Conservation (phyloP, 1,284 basidiomycete species). For the Rhodotorula mucilaginosa region DNA sequence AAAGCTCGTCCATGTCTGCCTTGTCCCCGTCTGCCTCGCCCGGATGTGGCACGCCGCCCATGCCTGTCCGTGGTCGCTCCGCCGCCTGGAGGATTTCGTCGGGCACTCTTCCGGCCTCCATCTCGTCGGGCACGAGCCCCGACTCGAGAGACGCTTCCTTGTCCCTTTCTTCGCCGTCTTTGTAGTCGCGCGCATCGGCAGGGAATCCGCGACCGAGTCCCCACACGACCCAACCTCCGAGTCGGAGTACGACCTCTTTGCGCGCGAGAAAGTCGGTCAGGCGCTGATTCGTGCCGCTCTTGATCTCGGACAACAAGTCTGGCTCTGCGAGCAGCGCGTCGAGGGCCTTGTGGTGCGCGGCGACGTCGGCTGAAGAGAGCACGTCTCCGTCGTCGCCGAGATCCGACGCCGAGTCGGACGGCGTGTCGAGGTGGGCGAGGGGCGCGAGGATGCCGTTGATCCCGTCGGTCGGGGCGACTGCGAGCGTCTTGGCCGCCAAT, state of each 20-base stretch:
- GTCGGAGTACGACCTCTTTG: slow-evolving; percentile 27
- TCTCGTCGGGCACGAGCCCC: slow-evolving; percentile 31
- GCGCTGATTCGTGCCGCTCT: slow-evolving; percentile 32
- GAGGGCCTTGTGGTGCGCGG: slow-evolving; percentile 24
- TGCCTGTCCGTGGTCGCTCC: slow-evolving; percentile 23
- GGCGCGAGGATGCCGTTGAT: slow-evolving; percentile 32
- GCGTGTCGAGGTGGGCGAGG: slow-evolving; percentile 15
- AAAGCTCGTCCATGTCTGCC: slow-evolving; percentile 22
- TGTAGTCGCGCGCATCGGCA: background rate
- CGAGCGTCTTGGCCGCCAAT: slow-evolving; percentile 28
- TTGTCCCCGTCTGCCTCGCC: slow-evolving; percentile 23
- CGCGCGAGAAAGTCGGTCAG: slow-evolving; percentile 37
- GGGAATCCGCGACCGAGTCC: slow-evolving; percentile 30
- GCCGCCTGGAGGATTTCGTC: slow-evolving; percentile 29
- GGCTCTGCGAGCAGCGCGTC: slow-evolving; percentile 32
- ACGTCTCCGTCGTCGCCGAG: background rate
- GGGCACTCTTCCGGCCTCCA: slow-evolving; percentile 35
- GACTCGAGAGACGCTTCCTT: slow-evolving; percentile 5
- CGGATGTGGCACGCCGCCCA: slow-evolving; percentile 34
- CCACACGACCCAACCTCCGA: slow-evolving; percentile 42
- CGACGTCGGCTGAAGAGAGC: slow-evolving; percentile 8
- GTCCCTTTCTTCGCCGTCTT: background rate
- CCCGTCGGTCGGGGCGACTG: slow-evolving; percentile 28
- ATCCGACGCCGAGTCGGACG: background rate
- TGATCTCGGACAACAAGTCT: slow-evolving; percentile 39